phyloP scores from a whole-genome alignment of 495 filamentous ascomycete genomes.

The Xylaria sp. region DNA sequence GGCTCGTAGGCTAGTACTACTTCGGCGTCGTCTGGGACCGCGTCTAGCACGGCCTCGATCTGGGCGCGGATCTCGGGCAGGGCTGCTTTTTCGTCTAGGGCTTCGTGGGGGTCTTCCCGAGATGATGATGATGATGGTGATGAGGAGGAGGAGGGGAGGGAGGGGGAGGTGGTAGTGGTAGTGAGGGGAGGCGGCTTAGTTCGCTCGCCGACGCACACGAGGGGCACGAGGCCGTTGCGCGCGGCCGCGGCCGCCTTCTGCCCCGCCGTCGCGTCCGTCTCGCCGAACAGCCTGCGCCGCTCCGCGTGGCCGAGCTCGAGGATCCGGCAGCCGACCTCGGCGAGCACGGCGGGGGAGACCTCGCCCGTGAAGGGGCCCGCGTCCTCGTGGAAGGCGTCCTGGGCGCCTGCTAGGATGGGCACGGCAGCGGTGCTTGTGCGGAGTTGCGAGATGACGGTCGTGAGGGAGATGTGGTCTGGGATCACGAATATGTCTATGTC shows the following conservation, averaged over 20 bases:
- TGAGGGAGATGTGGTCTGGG: conserved; percentile 75
- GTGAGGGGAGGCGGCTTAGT: conserved; percentile 32
- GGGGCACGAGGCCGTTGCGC: conserved; percentile 72
- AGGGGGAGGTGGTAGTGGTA: too few species aligned
- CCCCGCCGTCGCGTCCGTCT: conserved; percentile 68
- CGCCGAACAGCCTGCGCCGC: conserved; percentile 69
- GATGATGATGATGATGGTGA: too few species aligned
- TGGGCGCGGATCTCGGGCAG: conserved; percentile 70
- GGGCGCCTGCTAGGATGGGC: conserved; percentile 71
- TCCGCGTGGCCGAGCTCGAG: conserved; percentile 86
- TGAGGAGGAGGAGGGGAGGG: conserved; percentile 21
- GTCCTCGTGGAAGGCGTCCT: conserved; percentile 73
- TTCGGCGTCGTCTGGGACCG: conserved; percentile 64
- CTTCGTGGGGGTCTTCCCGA: conserved; percentile 17
- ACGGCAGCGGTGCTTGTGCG: conserved; percentile 66
- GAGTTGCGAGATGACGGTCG: conserved; percentile 59
- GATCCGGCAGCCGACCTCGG: conserved; percentile 68
- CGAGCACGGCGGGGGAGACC: conserved; percentile 70
- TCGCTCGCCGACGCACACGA: conserved; percentile 81
- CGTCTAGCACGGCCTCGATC: conserved; percentile 65
- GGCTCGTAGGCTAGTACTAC: conserved; percentile 88
- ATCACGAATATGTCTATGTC: conserved; percentile 68
- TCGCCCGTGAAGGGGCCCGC: conserved; percentile 78
- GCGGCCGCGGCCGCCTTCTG: conserved; percentile 72
- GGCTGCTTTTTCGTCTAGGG: conserved; percentile 60